Percentiles rank a stretch among this genome's conserved stretches.
These are phyloP conservation scores for Stachybotrys echinatus DNA, from an alignment of 2,329 filamentous ascomycete species.

Conservation along the genomic window DNA sequence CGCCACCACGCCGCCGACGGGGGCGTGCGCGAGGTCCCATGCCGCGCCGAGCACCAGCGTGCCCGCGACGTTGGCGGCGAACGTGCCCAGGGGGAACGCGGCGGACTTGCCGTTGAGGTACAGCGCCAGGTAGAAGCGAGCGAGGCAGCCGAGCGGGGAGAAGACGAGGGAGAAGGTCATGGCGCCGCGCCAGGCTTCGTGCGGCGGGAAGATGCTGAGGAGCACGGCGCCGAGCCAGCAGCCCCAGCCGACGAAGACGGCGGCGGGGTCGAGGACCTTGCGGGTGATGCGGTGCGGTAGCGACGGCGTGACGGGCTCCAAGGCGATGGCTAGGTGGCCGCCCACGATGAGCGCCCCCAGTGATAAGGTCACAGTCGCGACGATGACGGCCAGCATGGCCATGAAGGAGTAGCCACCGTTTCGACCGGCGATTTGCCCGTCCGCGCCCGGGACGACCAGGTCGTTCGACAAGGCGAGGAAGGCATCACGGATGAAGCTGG, in stretches of 20 bases:
- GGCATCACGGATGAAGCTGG: constrained; percentile 72
- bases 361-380: constrained; percentile 66
- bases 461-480: constrained; percentile 78
- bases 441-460: constrained; percentile 37
- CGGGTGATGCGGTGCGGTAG: constrained; percentile 54
- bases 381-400: constrained; percentile 70
- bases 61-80: constrained; percentile 73
- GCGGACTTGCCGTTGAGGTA: constrained; percentile 62
- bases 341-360: constrained; percentile 66
- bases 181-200: constrained; percentile 69
- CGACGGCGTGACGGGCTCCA: constrained; percentile 54
- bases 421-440: constrained; percentile 35
- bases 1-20: constrained; percentile 48
- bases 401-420: constrained; percentile 78
- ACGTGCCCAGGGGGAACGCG: constrained; percentile 80
- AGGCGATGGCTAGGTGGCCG: constrained; percentile 64
- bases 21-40: constrained; percentile 71
- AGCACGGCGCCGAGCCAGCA: constrained; percentile 75
- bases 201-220: constrained; percentile 66
- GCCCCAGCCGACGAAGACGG: constrained; percentile 62
- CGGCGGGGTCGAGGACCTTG: constrained; percentile 56
- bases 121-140: constrained; percentile 68
- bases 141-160: constrained; percentile 72
- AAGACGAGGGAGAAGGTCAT: constrained; percentile 76
- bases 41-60: constrained; percentile 69